Evolutionary conservation across 1,284 basidiomycete species (phyloP), one percentile per base, ranked within the genome.

Genomic region (Pholiota adiposa): DNA sequence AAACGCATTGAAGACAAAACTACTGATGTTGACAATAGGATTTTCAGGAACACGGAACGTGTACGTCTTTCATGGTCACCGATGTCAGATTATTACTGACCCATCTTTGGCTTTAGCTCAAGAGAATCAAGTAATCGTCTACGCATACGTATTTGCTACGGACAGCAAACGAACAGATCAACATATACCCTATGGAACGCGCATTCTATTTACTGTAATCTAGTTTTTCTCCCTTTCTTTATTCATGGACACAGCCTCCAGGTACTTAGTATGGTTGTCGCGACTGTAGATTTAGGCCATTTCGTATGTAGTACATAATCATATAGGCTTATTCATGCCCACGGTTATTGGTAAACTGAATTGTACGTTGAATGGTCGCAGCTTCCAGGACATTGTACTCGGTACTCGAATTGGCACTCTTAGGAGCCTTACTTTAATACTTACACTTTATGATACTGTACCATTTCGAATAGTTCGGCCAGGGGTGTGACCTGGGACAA

Each of bases 1-100:
- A 85, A 86, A 50, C 79, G 79, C 46, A 87, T 95, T 61, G 81
- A 83, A 57, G 79, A 83, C 65, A 94, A 94, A 80, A 83, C 90
- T 9, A 84, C 82, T 56, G 78, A 71, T 50, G 75, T 93, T 51
- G 90, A 92, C 68, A 78, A 77, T 63, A 83, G 77, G 64, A 80
- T 93, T 63, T 82, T 82, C 74, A 79, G 79, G 70, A 90, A 89
- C 73, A 93, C 91, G 11, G 82, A 89, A 68, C 83, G 81, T 69
- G 91, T 92, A 68, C 48, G 81, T 78, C 21, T 8, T 58, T 58
- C 52, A 56, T 43, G 8, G 31, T 23, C 40, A 3, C 19, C 25
- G 6, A 49, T 34, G 14, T 23, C 48, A n/a, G 56, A 58, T 63
- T 16, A 61, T 57, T 44, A 49, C 59, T 60, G 56, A 63, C 50